Evolutionary conservation across 257 asterid genomes (phyloP), one percentile per base, ranked within the genome.

Genomic region (Primulina huaijiensis): DNA sequence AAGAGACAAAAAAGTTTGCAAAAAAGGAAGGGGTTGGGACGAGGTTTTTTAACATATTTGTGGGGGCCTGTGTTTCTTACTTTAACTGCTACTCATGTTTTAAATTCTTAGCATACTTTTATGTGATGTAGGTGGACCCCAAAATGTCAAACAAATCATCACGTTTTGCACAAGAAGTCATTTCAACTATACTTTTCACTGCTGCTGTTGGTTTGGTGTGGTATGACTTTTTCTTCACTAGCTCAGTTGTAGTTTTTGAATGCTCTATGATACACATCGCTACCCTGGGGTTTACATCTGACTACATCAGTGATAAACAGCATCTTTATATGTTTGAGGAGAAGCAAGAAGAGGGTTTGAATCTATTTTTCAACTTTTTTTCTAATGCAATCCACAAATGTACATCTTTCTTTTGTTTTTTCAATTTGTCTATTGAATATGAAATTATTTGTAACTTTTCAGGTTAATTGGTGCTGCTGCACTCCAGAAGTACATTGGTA

Each of bases 401-500:
- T 46, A 2, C 16, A n/a, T 14, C 30, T 2, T 50, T 68, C 67
- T 62, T 17, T 25, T 64, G 3, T 53, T 63, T 40, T 12, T 52
- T 23, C 68, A 61, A 67, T 70, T 65, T 64, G 19, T 50, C 73
- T 43, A 64, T 74, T 53, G 17, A 12, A 8, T 52, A 21, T 62
- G 75, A 58, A 65, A 68, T 59, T 46, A 14, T 75, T 68, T 69
- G 64, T 67, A 31, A 76, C 57, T 65, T 78, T 69, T 57, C 77
- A 90, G 96, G 96, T 33, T 86, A 58, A 79, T 87, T 89, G 92
- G 96, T 59, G 83, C 87, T 69, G 78, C 92, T 74, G 99, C 97
- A 40, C 91, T 92, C 78, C 97, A 90, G 88, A 93, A 90, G 79
- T 93, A 93, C 75, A 83, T 87, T 79, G 96, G 97, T 77, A 74